phyloP scores from a whole-genome alignment of 2,329 filamentous ascomycete genomes.

The Penicillium janthinellum region DNA sequence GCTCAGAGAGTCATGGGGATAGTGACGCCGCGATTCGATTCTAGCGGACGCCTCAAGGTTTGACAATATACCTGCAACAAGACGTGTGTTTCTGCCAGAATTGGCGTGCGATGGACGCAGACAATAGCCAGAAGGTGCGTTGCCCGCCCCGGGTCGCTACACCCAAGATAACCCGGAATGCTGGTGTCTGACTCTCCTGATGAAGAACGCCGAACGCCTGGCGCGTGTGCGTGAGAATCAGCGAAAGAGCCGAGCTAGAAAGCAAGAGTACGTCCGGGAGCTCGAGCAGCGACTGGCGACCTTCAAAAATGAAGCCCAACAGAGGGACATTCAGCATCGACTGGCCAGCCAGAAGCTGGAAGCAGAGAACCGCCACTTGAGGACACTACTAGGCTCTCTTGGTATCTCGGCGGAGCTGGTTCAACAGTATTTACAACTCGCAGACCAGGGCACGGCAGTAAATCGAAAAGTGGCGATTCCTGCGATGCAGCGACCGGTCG shows the following conservation, averaged over 20 bases:
- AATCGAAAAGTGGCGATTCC: constrained; percentile 41
- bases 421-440: constrained; percentile 31
- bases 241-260: constrained; percentile 40
- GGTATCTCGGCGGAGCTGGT: constrained; percentile 29
- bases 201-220: constrained; percentile 32
- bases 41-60: neutral
- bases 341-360: constrained; percentile 37
- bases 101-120: constrained; percentile 1
- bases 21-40: neutral
- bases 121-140: constrained; percentile 10
- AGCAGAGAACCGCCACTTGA: constrained; percentile 37
- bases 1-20: neutral
- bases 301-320: constrained; percentile 32
- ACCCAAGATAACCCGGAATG: neutral
- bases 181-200: constrained; percentile 7
- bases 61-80: neutral
- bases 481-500: constrained; percentile 23
- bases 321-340: constrained; percentile 38
- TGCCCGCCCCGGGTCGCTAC: no score
- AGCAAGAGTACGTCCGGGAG: constrained; percentile 41
- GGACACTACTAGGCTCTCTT: constrained; percentile 26
- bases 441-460: constrained; percentile 20
- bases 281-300: constrained; percentile 36
- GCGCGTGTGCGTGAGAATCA: constrained; percentile 48
- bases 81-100: neutral